Conservation (phyloP, 2,329 filamentous ascomycete genomes). For the Venturia nashicola region DNA sequence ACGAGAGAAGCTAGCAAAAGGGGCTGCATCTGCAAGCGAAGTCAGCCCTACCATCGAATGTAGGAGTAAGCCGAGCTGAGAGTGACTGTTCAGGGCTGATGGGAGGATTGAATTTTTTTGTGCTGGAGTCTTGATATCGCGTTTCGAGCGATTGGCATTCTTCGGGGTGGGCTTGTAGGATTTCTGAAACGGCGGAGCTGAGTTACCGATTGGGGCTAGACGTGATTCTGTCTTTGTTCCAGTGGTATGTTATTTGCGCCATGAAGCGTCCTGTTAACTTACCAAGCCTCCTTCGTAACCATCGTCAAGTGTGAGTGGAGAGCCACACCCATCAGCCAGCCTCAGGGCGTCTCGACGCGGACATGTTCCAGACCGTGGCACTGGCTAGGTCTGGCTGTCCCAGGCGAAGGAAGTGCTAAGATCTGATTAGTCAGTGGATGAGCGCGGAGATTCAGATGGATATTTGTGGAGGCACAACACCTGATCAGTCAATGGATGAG, state of each 20-base stretch:
- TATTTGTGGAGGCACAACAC: neutral
- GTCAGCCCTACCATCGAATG: neutral
- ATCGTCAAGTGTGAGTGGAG: neutral
- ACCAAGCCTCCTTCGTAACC: neutral
- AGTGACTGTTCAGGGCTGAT: too few relatives aligned
- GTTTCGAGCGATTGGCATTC: neutral
- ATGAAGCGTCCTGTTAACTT: neutral
- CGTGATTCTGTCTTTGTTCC: neutral
- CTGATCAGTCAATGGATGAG: neutral
- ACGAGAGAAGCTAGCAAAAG: neutral
- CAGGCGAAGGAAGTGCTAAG: neutral
- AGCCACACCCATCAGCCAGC: too few relatives aligned
- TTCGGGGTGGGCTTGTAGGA: neutral
- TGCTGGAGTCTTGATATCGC: neutral
- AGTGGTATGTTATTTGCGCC: neutral
- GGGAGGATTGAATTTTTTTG: too few relatives aligned
- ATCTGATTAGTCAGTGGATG: neutral
- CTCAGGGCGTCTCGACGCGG: neutral
- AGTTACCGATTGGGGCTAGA: neutral
- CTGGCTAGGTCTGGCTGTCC: neutral
- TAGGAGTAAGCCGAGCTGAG: too few relatives aligned
- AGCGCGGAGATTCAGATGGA: neutral
- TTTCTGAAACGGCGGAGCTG: neutral
- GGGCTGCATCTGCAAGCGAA: neutral
- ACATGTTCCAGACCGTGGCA: neutral